Base-by-base conservation (phyloP, 306 rosid species). In the Dryas alaskensis region DNA sequence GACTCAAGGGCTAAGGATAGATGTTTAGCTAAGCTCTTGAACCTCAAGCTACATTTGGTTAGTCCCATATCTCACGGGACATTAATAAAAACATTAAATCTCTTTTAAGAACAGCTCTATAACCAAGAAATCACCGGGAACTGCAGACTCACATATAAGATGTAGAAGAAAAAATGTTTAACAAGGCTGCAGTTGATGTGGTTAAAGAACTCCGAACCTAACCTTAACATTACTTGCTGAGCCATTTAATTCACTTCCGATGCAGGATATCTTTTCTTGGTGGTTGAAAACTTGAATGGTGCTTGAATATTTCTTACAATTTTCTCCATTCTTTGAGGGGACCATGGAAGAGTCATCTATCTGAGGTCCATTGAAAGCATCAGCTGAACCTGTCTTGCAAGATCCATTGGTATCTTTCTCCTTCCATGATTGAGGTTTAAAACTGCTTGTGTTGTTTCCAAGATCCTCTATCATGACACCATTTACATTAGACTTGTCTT, bases 191-290 rank as follows among this genome's bases (percentile, higher is more conserved):
- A 58, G 46, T 73, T 65, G 55, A 64, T 74, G 73, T 2, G 78
- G 82, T 73, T 40, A 70, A 65, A 70, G 73, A 31, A 22, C 77
- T 44, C 78, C 37, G 37, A 84, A 89, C 46, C 39, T 66, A 57
- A 81, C 70, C 85, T 85, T 75, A 53, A 42, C 58, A 77, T 60
- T 73, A 73, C 69, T 84, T 22, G 80, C 79, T 69, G 80, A 74
- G 73, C 70, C 86, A 77, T 81, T 76, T 19, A 73, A 76, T 50
- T 81, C 77, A 76, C 68, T 70, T 58, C 59, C 74, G 53, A 49
- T 54, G 68, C 39, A 74, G 42, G 78, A 72, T 49, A 17, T 81
- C 70, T 64, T 60, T 11, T 49, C 84, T 53, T 73, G 66, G 70
- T 53, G 65, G 58, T 81, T 77, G 70, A 65, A 81, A 69, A 67